Percentiles rank a stretch among this genome's conserved stretches.
Conservation (phyloP, 306 rosid genomes). For the apple (Malus domestica) region ASM211411v1 NC_041801.1:9101501-9102000, state of each 20-base stretch:
- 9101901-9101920: too few species aligned
- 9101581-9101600: not conserved
- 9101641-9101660: not conserved
- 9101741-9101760: not conserved
- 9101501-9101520: not conserved
- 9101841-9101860: too few species aligned
- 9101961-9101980: too few species aligned
- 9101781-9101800: not conserved
- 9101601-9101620: not conserved
- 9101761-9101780: not conserved
- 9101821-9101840: too few species aligned
- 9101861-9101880: too few species aligned
- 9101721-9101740: not conserved
- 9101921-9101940: too few species aligned
- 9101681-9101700: not conserved
- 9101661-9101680: not conserved
- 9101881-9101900: too few species aligned
- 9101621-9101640: not conserved
- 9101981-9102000: too few species aligned
- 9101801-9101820: not conserved
- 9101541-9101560: not conserved
- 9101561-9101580: not conserved
- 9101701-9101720: not conserved
- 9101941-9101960: too few species aligned
- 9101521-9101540: not conserved